Evolutionary conservation across 2,329 filamentous ascomycete species (phyloP).

Genomic region (Aspergillus sp.): DNA sequence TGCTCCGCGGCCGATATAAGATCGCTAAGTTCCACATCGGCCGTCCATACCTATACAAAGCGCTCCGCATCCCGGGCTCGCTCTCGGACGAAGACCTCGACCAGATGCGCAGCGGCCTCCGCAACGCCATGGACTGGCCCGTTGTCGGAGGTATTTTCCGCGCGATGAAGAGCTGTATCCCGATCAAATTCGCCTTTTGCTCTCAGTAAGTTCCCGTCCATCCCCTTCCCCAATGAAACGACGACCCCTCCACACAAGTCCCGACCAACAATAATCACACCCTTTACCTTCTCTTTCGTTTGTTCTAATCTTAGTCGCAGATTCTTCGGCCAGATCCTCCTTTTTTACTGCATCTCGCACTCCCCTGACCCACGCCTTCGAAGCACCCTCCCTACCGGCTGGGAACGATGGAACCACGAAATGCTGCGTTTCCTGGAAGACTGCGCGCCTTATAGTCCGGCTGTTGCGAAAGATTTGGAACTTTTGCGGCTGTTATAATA

Average conservation of each 20-base stretch:
- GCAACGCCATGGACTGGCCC: slow-evolving; percentile 45
- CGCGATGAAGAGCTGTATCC: slow-evolving; percentile 44
- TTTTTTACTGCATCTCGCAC: slow-evolving; percentile 43
- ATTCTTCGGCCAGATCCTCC: slow-evolving; percentile 44
- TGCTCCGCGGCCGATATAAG: slow-evolving; percentile 38
- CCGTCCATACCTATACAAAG: slow-evolving; percentile 43
- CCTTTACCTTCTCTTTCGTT: too few species aligned
- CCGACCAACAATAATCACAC: too few species aligned
- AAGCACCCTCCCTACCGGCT: slow-evolving; percentile 36
- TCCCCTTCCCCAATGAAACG: neutral
- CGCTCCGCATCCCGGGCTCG: slow-evolving; percentile 37
- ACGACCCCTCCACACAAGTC: neutral
- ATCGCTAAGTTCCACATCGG: slow-evolving; percentile 44
- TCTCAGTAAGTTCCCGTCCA: slow-evolving; percentile 30
- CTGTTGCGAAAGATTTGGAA: slow-evolving; percentile 41
- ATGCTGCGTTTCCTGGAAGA: slow-evolving; percentile 43
- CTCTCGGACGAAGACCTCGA: slow-evolving; percentile 42
- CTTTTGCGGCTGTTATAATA: slow-evolving; percentile 25
- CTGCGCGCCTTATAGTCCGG: slow-evolving; percentile 38
- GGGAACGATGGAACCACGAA: slow-evolving; percentile 42
- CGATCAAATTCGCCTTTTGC: slow-evolving; percentile 43
- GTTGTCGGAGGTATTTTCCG: slow-evolving; percentile 39
- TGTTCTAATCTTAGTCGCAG: slow-evolving; percentile 14
- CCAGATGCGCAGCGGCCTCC: slow-evolving; percentile 39
- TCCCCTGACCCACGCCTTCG: slow-evolving; percentile 36